Conservation (phyloP, 768 basidiomycete genomes). For the Lenzites betulinus region DNA sequence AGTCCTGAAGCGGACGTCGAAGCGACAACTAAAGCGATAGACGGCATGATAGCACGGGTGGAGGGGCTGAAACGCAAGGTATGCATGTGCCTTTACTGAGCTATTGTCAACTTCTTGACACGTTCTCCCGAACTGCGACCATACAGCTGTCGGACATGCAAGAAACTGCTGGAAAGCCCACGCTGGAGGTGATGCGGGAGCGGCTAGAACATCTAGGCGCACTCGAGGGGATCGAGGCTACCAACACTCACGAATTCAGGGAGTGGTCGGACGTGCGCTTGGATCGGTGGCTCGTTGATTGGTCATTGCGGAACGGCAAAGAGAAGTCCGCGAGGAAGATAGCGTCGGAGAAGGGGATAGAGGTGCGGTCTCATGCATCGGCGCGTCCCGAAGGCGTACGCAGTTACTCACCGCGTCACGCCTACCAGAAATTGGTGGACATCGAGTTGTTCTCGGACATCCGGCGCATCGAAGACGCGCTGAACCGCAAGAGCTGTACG, state of each 20-base stretch:
- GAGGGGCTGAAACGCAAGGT: slow-evolving; percentile 91
- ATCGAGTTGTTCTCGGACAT: slow-evolving; percentile 92
- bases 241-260: slow-evolving; percentile 58
- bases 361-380: slow-evolving; percentile 47
- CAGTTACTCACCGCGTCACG: neutral
- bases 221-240: slow-evolving; percentile 56
- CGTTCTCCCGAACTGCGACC: neutral
- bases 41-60: slow-evolving; percentile 74
- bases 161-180: slow-evolving; percentile 49
- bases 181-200: slow-evolving; percentile 73
- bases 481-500: slow-evolving; percentile 72
- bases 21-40: slow-evolving; percentile 55
- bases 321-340: slow-evolving; percentile 75
- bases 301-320: slow-evolving; percentile 81
- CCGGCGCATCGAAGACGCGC: slow-evolving; percentile 79
- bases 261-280: slow-evolving; percentile 81
- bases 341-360: slow-evolving; percentile 75
- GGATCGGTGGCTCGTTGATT: slow-evolving; percentile 91
- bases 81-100: slow-evolving; percentile 15
- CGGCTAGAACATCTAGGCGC: slow-evolving; percentile 70
- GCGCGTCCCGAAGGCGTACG: neutral
- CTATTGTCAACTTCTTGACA: neutral
- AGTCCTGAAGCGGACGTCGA: slow-evolving; percentile 42
- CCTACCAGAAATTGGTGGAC: slow-evolving; percentile 77
- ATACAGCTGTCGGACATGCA: slow-evolving; percentile 53